Conservation (phyloP, 805 yeast species). For the Starmerella ratchasimensis region DNA sequence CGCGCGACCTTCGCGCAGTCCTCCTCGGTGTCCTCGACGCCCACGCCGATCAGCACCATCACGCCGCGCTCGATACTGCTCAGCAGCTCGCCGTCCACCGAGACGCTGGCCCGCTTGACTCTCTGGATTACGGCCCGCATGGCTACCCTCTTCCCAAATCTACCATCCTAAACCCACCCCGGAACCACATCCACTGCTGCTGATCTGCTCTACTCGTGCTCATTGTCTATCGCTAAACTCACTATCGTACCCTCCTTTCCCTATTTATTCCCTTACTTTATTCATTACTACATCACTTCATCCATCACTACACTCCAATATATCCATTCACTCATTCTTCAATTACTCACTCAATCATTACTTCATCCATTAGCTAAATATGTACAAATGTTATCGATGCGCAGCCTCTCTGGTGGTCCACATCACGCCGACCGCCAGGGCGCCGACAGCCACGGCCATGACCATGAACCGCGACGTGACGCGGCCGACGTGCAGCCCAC, state of each 20-base stretch:
- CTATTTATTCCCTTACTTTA: no score
- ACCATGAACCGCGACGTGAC: conserved; percentile 1
- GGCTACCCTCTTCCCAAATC: no score
- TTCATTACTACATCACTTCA: no score
- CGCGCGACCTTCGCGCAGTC: conserved; percentile 58
- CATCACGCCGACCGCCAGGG: conserved; percentile 12
- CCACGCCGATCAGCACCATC: conserved; percentile 71
- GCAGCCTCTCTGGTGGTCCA: conserved; percentile 8
- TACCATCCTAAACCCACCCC: background rate
- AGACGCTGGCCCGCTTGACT: conserved; percentile 78
- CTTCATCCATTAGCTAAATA: no score
- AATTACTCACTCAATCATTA: no score
- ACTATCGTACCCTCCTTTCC: no score
- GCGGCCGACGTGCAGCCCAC: no score
- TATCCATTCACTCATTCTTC: no score
- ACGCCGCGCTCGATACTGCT: conserved; percentile 66
- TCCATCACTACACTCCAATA: no score
- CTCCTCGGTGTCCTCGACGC: conserved; percentile 58
- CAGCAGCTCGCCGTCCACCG: conserved; percentile 56
- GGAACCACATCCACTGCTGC: no score
- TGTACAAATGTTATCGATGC: conserved; percentile 2
- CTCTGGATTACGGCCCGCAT: conserved; percentile 89
- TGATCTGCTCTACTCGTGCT: no score
- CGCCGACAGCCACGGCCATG: conserved; percentile 13
- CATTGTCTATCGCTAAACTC: no score